phyloP scores from a whole-genome alignment of 495 filamentous ascomycete genomes.

The Tuber microsphaerosporum region DNA sequence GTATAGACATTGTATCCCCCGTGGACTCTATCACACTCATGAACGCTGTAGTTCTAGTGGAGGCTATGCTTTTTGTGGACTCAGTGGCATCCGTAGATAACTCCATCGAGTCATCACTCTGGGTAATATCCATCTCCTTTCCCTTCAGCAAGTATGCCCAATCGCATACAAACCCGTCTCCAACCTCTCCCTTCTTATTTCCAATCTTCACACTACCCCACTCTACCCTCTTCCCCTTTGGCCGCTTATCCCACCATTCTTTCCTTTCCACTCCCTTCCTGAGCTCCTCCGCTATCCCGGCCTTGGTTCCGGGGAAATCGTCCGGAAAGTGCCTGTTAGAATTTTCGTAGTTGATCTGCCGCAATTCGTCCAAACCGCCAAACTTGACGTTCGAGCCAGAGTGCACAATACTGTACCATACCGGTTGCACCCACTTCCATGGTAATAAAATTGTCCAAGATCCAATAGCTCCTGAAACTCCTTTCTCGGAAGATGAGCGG shows the following conservation, averaged over 20 bases:
- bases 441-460: constrained; percentile 81
- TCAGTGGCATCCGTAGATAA: neutral
- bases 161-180: constrained; percentile 78
- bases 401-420: constrained; percentile 85
- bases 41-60: neutral
- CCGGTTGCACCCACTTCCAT: constrained; percentile 78
- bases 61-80: neutral
- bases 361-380: constrained; percentile 70
- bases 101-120: neutral
- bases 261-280: constrained; percentile 56
- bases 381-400: constrained; percentile 72
- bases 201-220: constrained; percentile 73
- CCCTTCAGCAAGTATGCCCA: constrained; percentile 59
- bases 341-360: constrained; percentile 78
- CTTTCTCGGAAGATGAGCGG: constrained; percentile 34
- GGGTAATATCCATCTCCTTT: constrained; percentile 14
- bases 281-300: constrained; percentile 70
- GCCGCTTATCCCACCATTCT: constrained; percentile 66
- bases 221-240: constrained; percentile 71
- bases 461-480: constrained; percentile 43
- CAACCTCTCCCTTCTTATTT: constrained; percentile 73
- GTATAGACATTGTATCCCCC: neutral
- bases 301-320: constrained; percentile 75
- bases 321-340: constrained; percentile 76
- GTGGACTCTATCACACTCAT: neutral